Percentiles rank a stretch among this genome's conserved stretches.
Evolutionary conservation across 2,329 filamentous ascomycete species (phyloP).

Genomic region (Arachnomyces sp.): DNA sequence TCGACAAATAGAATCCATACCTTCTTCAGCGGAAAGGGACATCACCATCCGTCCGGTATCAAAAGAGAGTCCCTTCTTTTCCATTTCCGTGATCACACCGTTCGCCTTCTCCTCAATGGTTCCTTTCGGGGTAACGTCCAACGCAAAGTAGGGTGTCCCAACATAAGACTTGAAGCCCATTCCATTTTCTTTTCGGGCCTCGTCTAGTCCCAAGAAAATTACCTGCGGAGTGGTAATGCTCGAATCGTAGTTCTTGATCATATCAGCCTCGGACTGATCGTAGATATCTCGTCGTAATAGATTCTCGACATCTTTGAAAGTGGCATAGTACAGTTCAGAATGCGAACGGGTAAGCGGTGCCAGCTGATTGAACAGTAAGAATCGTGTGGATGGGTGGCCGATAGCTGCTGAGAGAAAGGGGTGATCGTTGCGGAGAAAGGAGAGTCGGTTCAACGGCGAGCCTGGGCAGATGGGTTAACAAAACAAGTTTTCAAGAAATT

Average conservation of each 20-base stretch:
- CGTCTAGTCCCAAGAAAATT: conserved; percentile 79
- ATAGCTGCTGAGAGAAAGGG: conserved; percentile 42
- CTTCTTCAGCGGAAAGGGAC: conserved; percentile 53
- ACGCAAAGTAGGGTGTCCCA: conserved; percentile 77
- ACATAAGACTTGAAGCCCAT: conserved; percentile 53
- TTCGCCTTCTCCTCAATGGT: conserved; percentile 54
- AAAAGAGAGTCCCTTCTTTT: conserved; percentile 58
- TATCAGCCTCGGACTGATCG: conserved; percentile 61
- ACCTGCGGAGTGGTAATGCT: conserved; percentile 59
- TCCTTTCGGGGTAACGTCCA: conserved; percentile 74
- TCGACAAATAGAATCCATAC: conserved; percentile 35
- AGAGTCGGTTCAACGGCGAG: conserved; percentile 43
- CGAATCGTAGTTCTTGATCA: conserved; percentile 68
- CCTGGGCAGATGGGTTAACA: conserved; percentile 22
- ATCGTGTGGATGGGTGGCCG: conserved; percentile 44
- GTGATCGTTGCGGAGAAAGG: conserved; percentile 42
- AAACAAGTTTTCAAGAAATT: background rate
- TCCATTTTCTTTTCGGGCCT: conserved; percentile 42
- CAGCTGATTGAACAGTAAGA: conserved; percentile 73
- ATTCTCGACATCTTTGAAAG: conserved; percentile 59
- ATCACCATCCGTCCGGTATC: conserved; percentile 58
- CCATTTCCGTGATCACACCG: conserved; percentile 51
- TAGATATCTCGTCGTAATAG: conserved; percentile 69
- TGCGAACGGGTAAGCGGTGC: conserved; percentile 61
- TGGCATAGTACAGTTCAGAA: conserved; percentile 59